Evolutionary conservation across 108 stramenopile species (phyloP).

Genomic region (Pseudonitzschia pungens): DNA sequence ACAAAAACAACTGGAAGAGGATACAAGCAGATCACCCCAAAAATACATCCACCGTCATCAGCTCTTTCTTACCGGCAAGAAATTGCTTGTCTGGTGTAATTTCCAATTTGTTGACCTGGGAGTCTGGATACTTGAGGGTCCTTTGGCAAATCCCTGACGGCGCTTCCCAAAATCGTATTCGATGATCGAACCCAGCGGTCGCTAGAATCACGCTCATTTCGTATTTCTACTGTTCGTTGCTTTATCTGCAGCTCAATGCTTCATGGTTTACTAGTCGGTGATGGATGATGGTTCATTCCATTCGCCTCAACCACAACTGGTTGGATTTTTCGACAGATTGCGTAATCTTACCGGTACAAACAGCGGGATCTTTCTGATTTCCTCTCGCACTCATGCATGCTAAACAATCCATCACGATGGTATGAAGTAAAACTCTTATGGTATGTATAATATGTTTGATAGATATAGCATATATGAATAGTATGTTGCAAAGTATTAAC

Average conservation of each 20-base stretch:
- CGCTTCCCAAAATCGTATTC: conserved; percentile 98
- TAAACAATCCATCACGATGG: too few species aligned
- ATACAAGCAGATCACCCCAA: too few species aligned
- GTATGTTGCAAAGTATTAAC: not conserved
- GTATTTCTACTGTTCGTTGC: not conserved
- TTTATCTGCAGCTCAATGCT: not conserved
- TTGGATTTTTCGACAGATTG: too few species aligned
- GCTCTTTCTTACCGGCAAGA: not conserved
- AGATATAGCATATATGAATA: too few species aligned
- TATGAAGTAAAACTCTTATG: too few species aligned
- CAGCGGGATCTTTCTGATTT: too few species aligned
- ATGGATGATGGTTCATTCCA: too few species aligned
- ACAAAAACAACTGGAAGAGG: too few species aligned
- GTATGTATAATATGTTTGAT: too few species aligned
- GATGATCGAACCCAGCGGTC: conserved; percentile 97
- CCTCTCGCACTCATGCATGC: too few species aligned
- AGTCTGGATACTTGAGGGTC: conserved; percentile 88
- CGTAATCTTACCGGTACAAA: too few species aligned
- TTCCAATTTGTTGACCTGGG: conserved; percentile 80
- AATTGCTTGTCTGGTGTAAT: conserved; percentile 92
- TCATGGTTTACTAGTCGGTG: not conserved
- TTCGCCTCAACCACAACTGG: too few species aligned
- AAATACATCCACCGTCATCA: not conserved
- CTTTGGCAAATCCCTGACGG: conserved; percentile 88
- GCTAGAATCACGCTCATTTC: conserved; percentile 93